Conservation (phyloP, 2,329 filamentous ascomycete genomes). For the Aureobasidium musti region DNA sequence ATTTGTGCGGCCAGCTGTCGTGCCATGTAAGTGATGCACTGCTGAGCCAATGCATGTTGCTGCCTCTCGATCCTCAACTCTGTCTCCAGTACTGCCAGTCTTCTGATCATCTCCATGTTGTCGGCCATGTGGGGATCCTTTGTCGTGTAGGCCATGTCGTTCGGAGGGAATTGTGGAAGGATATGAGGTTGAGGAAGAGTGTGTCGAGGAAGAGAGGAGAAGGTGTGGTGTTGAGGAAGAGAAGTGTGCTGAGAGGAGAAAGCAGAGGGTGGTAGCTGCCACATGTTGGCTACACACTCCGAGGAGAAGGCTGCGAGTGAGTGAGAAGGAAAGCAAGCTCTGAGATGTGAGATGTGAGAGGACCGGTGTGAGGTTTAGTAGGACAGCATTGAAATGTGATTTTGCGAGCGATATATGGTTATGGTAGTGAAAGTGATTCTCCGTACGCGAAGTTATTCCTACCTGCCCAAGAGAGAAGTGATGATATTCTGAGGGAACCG, state of each 20-base stretch:
- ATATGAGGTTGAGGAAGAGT: background rate
- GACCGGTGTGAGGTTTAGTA: background rate
- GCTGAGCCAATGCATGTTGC: constrained; percentile 2
- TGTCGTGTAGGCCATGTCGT: background rate
- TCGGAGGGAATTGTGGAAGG: background rate
- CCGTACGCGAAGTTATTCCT: background rate
- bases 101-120: background rate
- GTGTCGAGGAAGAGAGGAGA: background rate
- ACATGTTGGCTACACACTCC: background rate
- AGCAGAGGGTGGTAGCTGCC: background rate
- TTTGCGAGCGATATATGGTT: background rate
- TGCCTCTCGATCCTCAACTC: constrained; percentile 7
- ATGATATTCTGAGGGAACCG: background rate
- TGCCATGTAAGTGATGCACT: constrained; percentile 11
- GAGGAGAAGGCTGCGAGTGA: background rate
- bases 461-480: background rate
- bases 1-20: background rate
- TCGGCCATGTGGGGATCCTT: background rate
- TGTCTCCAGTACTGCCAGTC: background rate
- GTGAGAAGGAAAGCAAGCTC: background rate
- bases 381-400: background rate
- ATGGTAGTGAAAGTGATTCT: background rate
- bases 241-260: background rate
- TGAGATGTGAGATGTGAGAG: background rate
- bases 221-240: background rate